Percentiles rank a stretch among this genome's conserved stretches.
Evolutionary conservation across 805 yeast species (phyloP).

Genomic region (Tetrapisispora iriomotensis): DNA sequence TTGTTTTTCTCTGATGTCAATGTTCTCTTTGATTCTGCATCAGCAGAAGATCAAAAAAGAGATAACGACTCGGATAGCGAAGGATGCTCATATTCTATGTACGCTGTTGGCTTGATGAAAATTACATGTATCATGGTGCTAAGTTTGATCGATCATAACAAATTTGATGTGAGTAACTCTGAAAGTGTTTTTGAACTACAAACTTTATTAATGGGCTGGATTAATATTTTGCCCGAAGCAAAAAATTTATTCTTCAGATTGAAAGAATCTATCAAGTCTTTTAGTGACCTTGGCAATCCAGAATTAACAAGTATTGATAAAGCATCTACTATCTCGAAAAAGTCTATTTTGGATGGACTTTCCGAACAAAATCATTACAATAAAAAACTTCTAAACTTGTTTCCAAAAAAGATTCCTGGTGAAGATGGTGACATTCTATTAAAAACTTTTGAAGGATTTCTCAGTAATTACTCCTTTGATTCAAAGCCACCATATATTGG

Average conservation of each 20-base stretch:
- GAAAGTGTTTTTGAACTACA: constrained; percentile 54
- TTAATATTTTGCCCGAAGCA: constrained; percentile 54
- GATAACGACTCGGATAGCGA: constrained; percentile 9
- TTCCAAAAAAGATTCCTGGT: constrained; percentile 16
- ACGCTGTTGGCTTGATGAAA: constrained; percentile 37
- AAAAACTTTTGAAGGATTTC: constrained; percentile 18
- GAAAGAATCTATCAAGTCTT: constrained; percentile 15
- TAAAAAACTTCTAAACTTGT: constrained; percentile 12
- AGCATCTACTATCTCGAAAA: neutral
- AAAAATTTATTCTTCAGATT: constrained; percentile 42
- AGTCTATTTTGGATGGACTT: neutral
- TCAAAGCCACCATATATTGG: constrained; percentile 16
- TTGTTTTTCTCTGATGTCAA: constrained; percentile 33
- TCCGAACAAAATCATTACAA: constrained; percentile 9
- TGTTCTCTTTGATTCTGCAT: constrained; percentile 8
- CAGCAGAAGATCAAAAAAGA: constrained; percentile 4
- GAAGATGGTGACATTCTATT: constrained; percentile 18
- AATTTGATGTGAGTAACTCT: constrained; percentile 37
- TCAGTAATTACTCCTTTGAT: constrained; percentile 19
- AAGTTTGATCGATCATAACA: constrained; percentile 37
- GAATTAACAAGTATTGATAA: neutral
- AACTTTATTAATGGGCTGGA: constrained; percentile 53
- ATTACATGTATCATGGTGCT: constrained; percentile 55
- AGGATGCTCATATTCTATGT: constrained; percentile 26
- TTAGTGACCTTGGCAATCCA: neutral